phyloP scores from a whole-genome alignment of 495 filamentous ascomycete genomes.

The Penicillium bialowiezense region DNA sequence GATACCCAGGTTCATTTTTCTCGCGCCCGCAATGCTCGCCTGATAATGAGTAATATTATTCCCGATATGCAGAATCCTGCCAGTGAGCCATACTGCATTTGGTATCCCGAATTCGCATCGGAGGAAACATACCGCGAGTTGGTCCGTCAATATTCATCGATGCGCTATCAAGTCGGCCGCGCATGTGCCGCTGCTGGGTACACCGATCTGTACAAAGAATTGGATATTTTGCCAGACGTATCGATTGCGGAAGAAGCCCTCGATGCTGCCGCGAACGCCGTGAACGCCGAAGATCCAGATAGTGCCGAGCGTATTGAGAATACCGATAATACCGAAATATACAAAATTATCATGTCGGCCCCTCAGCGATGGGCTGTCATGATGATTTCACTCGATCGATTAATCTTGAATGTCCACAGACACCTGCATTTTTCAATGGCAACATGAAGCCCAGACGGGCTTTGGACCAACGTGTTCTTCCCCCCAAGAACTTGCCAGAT shows the following conservation, averaged over 20 bases:
- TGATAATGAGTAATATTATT: conserved; percentile 38
- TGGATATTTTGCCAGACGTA: conserved; percentile 25
- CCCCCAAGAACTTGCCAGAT: conserved; percentile 13
- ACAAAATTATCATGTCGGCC: conserved; percentile 24
- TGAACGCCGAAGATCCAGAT: no score
- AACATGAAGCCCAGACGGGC: conserved; percentile 25
- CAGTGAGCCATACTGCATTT: conserved; percentile 41
- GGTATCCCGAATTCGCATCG: conserved; percentile 33
- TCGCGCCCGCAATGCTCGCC: conserved; percentile 28
- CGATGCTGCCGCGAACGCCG: conserved; percentile 11
- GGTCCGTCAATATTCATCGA: conserved; percentile 12
- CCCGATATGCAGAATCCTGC: conserved; percentile 28
- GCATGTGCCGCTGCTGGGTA: conserved; percentile 29
- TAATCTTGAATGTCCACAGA: conserved; percentile 12
- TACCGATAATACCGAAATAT: no score
- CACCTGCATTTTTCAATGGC: conserved; percentile 25
- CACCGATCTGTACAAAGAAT: conserved; percentile 25
- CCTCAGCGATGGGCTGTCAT: conserved; percentile 20
- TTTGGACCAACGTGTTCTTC: conserved; percentile 11
- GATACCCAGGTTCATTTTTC: conserved; percentile 12
- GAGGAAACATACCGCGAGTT: conserved; percentile 33
- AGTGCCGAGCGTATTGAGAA: no score
- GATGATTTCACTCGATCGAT: conserved; percentile 26
- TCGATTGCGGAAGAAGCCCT: conserved; percentile 29
- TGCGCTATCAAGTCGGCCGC: conserved; percentile 22